phyloP scores from a whole-genome alignment of 176 grass and related monocot species.

The Oryza nivara region DNA sequence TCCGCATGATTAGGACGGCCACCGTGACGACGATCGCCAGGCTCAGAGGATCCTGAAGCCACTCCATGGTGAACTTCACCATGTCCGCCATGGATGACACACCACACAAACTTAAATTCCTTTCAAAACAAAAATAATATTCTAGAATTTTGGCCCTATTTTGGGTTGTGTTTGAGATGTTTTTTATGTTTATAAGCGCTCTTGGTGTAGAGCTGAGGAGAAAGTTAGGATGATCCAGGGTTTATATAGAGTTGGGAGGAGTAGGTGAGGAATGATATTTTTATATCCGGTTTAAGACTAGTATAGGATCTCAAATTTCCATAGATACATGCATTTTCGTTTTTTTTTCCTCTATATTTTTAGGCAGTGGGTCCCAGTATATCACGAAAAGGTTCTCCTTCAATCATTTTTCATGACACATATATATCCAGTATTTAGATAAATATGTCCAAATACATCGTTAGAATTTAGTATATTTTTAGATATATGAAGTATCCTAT shows the following conservation, averaged over 20 bases:
- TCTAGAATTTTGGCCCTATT: neutral
- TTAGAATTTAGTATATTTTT: no score
- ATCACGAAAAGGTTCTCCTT: neutral
- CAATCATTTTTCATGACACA: neutral
- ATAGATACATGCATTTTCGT: neutral
- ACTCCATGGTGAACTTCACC: slow-evolving; percentile 50
- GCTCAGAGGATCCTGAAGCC: slow-evolving; percentile 62
- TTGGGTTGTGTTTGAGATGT: neutral
- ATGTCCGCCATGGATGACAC: neutral
- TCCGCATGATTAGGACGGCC: slow-evolving; percentile 42
- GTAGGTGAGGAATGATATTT: slow-evolving; percentile 28
- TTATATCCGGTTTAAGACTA: neutral
- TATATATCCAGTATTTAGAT: no score
- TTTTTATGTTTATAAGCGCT: slow-evolving; percentile 35
- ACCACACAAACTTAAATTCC: neutral
- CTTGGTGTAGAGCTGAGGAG: slow-evolving; percentile 46
- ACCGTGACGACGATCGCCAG: slow-evolving; percentile 43
- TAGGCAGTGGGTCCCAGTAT: neutral
- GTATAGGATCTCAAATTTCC: neutral
- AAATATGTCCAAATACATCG: no score
- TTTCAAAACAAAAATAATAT: neutral
- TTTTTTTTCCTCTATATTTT: neutral
- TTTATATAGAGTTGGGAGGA: slow-evolving; percentile 45
- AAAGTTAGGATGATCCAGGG: slow-evolving; percentile 1
- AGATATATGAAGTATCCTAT: no score